Percentiles rank a stretch among this genome's conserved stretches.
Evolutionary conservation across 106 monocot genomes (phyloP).

Genomic region (Dioscorea alata): DNA sequence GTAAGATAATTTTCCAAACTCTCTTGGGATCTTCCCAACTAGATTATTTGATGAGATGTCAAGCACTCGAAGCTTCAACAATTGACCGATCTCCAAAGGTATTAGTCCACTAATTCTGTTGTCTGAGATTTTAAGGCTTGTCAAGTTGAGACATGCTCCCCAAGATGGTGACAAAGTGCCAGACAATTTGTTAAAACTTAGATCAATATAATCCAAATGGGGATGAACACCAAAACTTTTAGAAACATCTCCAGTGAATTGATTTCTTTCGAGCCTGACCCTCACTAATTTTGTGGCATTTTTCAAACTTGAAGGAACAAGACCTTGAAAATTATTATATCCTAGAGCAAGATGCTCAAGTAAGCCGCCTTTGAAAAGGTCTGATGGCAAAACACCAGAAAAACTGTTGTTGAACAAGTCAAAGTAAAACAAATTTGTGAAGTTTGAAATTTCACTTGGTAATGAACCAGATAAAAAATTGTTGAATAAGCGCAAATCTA

Average conservation of each 20-base stretch:
- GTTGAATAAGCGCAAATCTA: too few species aligned
- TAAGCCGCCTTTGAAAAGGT: not conserved
- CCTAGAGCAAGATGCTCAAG: not conserved
- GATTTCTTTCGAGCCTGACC: not conserved
- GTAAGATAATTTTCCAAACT: conserved; percentile 27
- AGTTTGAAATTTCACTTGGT: conserved; percentile 1
- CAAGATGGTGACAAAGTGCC: not conserved
- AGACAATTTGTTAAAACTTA: not conserved
- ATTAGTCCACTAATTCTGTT: not conserved
- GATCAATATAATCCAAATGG: not conserved
- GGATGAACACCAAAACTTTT: not conserved
- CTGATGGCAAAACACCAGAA: not conserved
- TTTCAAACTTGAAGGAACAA: not conserved
- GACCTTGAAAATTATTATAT: not conserved
- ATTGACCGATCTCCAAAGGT: not conserved
- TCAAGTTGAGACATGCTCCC: not conserved
- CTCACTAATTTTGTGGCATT: not conserved
- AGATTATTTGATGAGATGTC: not conserved
- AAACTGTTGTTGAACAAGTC: not conserved
- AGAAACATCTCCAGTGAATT: conserved; percentile 1
- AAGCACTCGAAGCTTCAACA: not conserved
- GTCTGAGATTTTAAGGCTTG: not conserved
- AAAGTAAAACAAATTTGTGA: not conserved
- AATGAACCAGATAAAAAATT: conserved; percentile 10
- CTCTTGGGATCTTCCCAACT: not conserved